Evolutionary conservation across 1,284 basidiomycete species (phyloP).

Genomic region (Cutaneotrichosporon mucoides): DNA sequence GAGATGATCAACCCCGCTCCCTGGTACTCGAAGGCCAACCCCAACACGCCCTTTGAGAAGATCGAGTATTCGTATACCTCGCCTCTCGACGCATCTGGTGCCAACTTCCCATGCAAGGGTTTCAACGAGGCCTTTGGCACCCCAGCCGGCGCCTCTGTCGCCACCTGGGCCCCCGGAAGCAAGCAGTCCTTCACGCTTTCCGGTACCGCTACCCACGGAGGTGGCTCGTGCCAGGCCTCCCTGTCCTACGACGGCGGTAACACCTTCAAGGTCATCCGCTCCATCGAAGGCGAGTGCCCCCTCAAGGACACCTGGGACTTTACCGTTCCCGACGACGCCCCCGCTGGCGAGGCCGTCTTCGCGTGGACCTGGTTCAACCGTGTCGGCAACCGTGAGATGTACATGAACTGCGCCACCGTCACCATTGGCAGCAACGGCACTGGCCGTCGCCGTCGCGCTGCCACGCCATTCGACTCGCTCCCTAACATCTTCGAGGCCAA

Average conservation of each 20-base stretch:
- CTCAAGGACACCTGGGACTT: conserved; percentile 30
- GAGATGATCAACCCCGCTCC: conserved; percentile 42
- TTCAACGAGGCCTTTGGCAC: neutral
- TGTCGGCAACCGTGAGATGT: conserved; percentile 46
- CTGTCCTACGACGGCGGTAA: conserved; percentile 49
- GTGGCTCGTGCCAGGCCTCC: conserved; percentile 49
- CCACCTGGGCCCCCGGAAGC: conserved; percentile 34
- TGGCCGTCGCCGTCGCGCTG: conserved; percentile 12
- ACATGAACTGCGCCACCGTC: conserved; percentile 50
- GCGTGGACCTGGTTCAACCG: conserved; percentile 52
- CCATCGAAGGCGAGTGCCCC: conserved; percentile 48
- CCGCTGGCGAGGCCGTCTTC: conserved; percentile 48
- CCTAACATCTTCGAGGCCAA: conserved; percentile 50
- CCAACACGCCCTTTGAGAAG: conserved; percentile 28
- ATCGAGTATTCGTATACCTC: conserved; percentile 47
- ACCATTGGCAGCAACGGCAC: conserved; percentile 39
- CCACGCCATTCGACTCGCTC: conserved; percentile 11
- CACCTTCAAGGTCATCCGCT: conserved; percentile 48
- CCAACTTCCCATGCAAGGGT: conserved; percentile 49
- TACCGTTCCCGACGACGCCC: conserved; percentile 42
- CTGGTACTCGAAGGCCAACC: conserved; percentile 36
- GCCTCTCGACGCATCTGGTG: conserved; percentile 40
- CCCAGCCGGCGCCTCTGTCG: conserved; percentile 30
- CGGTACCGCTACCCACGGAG: conserved; percentile 46
- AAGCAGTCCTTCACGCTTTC: conserved; percentile 34